Percentiles rank a stretch among this genome's conserved stretches.
These are phyloP conservation scores for Ganoderma sinense DNA, from an alignment of 1,284 basidiomycete genomes.

Conservation along the genomic window DNA sequence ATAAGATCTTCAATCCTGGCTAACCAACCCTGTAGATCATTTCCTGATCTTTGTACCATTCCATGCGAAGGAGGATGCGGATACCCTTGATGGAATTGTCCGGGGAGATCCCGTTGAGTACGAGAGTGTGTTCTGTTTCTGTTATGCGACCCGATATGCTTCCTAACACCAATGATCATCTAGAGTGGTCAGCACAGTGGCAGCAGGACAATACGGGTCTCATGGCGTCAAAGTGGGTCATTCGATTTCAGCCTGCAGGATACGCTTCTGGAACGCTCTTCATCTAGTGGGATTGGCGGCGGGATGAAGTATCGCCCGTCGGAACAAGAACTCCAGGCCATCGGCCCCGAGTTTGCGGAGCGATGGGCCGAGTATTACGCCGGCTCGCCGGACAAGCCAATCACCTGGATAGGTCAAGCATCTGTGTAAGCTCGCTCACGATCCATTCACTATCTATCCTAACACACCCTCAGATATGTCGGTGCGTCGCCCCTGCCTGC, in stretches of 20 bases:
- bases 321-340: slow-evolving; percentile 45
- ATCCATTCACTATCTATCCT: not conserved
- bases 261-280: not conserved
- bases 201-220: slow-evolving; percentile 49
- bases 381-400: slow-evolving; percentile 53
- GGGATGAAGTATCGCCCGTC: slow-evolving; percentile 57
- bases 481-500: not conserved
- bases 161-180: no score
- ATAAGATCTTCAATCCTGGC: not conserved
- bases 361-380: slow-evolving; percentile 50
- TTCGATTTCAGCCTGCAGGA: not conserved
- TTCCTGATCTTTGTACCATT: slow-evolving; percentile 45
- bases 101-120: slow-evolving; percentile 42
- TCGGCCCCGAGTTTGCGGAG: slow-evolving; percentile 49
- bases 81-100: slow-evolving; percentile 53
- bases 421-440: not conserved
- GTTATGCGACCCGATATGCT: not conserved
- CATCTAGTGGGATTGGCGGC: slow-evolving; percentile 47
- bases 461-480: slow-evolving; percentile 7
- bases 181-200: slow-evolving; percentile 52
- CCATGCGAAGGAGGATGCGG: slow-evolving; percentile 45
- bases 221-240: slow-evolving; percentile 54
- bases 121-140: slow-evolving; percentile 35
- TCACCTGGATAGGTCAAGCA: slow-evolving; percentile 41
- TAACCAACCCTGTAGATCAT: slow-evolving; percentile 47